A percentile compares a stretch with the other conserved stretches of the same genome.
phyloP scores from a whole-genome alignment of 2,329 filamentous ascomycete genomes.

The Calonectria leucothoes region DNA sequence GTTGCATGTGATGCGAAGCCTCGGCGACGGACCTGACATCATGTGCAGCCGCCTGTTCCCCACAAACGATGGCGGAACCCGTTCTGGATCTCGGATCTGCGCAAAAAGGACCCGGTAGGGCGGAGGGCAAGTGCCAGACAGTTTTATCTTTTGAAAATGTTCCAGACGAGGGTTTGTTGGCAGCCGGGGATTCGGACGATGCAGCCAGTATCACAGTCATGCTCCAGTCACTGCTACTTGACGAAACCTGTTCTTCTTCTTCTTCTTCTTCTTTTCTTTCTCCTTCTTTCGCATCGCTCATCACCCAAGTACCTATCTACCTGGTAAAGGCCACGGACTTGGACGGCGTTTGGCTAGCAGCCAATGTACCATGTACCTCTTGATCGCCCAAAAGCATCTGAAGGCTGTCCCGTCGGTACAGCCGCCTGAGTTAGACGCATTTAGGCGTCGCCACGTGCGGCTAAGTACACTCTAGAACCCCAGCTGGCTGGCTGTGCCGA shows the following conservation, averaged over 20 bases:
- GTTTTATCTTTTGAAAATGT: neutral
- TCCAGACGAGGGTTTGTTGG: neutral
- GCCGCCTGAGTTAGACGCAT: neutral
- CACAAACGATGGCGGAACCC: constrained; percentile 22
- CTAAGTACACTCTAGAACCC: neutral
- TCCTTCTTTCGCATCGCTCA: neutral
- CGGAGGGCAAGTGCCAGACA: neutral
- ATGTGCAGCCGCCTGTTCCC: constrained; percentile 31
- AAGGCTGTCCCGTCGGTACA: neutral
- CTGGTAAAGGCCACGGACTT: too few species aligned
- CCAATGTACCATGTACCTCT: neutral
- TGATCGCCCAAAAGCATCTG: neutral
- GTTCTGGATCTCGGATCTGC: constrained; percentile 13
- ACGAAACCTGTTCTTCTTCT: neutral
- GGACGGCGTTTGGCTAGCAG: neutral
- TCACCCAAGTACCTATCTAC: too few species aligned
- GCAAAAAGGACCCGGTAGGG: neutral
- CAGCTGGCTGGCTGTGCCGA: constrained; percentile 27
- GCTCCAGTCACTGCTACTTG: neutral
- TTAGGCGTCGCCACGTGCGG: constrained; percentile 11
- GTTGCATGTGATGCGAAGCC: constrained; percentile 48
- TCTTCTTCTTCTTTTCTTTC: neutral
- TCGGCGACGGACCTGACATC: constrained; percentile 43
- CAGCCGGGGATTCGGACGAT: neutral
- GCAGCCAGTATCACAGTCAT: neutral